Conservation (phyloP, 2,329 filamentous ascomycete genomes). For the Trichoderma sp. region DNA sequence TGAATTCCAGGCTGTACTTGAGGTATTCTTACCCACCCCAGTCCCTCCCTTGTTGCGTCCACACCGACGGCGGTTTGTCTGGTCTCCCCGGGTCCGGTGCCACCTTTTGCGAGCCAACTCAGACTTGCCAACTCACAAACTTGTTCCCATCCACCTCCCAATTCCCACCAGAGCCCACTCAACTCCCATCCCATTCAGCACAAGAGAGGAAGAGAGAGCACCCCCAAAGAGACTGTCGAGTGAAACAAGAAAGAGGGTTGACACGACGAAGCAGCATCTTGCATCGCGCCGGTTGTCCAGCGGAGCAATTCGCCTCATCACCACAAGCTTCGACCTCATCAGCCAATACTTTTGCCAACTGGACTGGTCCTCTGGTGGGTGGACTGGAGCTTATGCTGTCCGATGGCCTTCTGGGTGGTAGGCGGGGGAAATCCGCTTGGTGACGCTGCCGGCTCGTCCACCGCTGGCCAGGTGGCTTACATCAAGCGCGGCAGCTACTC, state of each 20-base stretch:
- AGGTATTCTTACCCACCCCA: background rate
- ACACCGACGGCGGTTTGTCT: constrained; percentile 11
- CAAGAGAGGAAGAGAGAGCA: background rate
- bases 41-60: background rate
- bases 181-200: background rate
- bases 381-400: constrained; percentile 32
- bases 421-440: constrained; percentile 32
- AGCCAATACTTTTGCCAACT: constrained; percentile 2
- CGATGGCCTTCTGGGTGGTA: constrained; percentile 42
- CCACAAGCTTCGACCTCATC: background rate
- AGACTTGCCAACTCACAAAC: constrained; percentile 12
- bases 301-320: constrained; percentile 2
- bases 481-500: constrained; percentile 10
- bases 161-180: constrained; percentile 1
- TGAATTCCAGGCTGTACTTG: constrained; percentile 8
- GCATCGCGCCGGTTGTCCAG: constrained; percentile 14
- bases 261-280: constrained; percentile 14
- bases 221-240: background rate
- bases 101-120: background rate
- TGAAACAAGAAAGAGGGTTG: background rate
- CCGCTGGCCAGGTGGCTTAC: constrained; percentile 15
- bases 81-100: background rate
- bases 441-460: constrained; percentile 21
- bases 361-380: constrained; percentile 4
- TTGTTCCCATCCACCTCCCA: background rate